Base-by-base conservation (phyloP, 2,329 filamentous ascomycete species). In the Drechslerella coelobrocha region DNA sequence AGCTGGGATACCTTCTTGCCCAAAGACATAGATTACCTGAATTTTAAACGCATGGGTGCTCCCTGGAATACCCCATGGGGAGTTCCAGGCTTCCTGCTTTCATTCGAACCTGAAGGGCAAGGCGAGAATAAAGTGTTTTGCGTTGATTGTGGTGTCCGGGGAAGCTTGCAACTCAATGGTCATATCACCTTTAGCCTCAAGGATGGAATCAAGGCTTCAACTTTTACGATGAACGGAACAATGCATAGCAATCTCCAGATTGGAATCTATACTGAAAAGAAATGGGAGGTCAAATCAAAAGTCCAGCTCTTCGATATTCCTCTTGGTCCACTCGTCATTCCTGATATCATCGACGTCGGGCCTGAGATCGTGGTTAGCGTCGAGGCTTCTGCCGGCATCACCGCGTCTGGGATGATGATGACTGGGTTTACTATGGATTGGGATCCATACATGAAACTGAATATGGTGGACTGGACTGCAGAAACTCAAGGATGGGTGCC, bases 161-260 rank as follows among this genome's bases (percentile, higher is more conserved):
- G 57, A 31, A 56, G 62, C 17, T 52, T 69, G 26, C 53, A 61
- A 14, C 47, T 69, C 17, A 69, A 61, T 9, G 65, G 65, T 9
- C 57, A 69, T 41, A n/a, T 69, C 5, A 59, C 14, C 6, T 69
- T 69, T 27, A 69, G 65, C 27, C 53, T 69, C 3, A 61, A 62
- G 19, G 52, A 62, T 31, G 65, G 65, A 5, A 24, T 69, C 23
- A 62, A 62, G 19, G 52, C 65, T 19, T 57, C 65, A n/a, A 53
- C 65, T 1, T 69, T 69, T 39, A 69, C 59, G 14, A 62, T 69
- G 51, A 69, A 69, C 27, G 65, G 65, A 37, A 69, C 57, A 2
- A 62, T 69, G 57, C 57, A 54, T 8, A 59, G 57, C 12, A 69
- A 61, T 14, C 31, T 69, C 12, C 57, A 62, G 23, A 47, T 69